Evolutionary conservation across 371 early-diverging fungal species (phyloP).

Genomic region (Coemansia sp.): DNA sequence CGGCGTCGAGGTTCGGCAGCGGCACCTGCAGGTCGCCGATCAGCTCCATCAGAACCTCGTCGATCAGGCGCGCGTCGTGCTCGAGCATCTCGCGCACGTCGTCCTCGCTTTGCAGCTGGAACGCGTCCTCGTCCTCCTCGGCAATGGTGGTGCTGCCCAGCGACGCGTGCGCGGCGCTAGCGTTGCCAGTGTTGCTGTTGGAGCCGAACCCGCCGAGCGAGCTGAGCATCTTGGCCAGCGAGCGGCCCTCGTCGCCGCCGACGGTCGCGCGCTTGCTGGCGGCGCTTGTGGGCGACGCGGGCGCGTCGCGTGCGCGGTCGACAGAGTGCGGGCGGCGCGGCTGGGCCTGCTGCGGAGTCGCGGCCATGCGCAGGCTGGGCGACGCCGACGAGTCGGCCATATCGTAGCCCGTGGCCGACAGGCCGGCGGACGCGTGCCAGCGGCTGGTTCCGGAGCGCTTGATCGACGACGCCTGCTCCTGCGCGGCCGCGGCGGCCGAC

Average conservation of each 20-base stretch:
- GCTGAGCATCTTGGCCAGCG: slow-evolving; percentile 41
- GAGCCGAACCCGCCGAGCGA: slow-evolving; percentile 50
- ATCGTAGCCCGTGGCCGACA: slow-evolving; percentile 43
- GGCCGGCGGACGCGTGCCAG: slow-evolving; percentile 38
- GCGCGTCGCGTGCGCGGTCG: slow-evolving; percentile 19
- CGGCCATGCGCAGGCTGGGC: slow-evolving; percentile 2
- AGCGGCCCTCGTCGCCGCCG: slow-evolving; percentile 37
- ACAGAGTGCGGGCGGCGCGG: slow-evolving; percentile 35
- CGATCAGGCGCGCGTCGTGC: slow-evolving; percentile 76
- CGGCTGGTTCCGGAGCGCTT: slow-evolving; percentile 40
- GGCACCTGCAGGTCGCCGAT: slow-evolving; percentile 86
- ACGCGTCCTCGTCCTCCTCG: slow-evolving; percentile 22
- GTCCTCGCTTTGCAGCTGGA: slow-evolving; percentile 37
- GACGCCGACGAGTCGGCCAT: slow-evolving; percentile 19
- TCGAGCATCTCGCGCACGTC: slow-evolving; percentile 59
- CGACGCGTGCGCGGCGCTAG: slow-evolving; percentile 17
- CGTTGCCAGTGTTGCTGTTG: slow-evolving; percentile 29
- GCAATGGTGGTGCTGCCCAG: slow-evolving; percentile 6
- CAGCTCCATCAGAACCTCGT: slow-evolving; percentile 86
- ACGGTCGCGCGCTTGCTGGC: slow-evolving; percentile 33
- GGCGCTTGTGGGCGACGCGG: slow-evolving; percentile 7
- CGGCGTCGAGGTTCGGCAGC: slow-evolving; percentile 79
- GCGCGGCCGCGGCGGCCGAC: not conserved
- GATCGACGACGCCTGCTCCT: slow-evolving; percentile 32
- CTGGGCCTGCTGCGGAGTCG: slow-evolving; percentile 7